Percentiles rank a stretch among this genome's conserved stretches.
Evolutionary conservation across 495 filamentous ascomycete species (phyloP).

Genomic region (Niebla homalea): DNA sequence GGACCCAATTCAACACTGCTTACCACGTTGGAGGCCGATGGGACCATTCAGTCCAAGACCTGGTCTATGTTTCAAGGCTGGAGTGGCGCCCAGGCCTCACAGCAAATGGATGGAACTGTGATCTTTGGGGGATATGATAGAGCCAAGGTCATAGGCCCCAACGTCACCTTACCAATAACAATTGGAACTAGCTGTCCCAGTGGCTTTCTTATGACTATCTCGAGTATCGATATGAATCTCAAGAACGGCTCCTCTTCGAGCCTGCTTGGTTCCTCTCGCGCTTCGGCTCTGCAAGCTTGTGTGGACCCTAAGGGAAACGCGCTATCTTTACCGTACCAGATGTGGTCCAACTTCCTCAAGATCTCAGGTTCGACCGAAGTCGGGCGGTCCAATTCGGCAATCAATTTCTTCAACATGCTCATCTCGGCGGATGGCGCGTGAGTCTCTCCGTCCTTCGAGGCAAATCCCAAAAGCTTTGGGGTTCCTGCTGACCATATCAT

Average conservation of each 20-base stretch:
- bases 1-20: conserved; percentile 31
- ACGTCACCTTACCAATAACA: conserved; percentile 17
- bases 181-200: conserved; percentile 17
- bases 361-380: conserved; percentile 10
- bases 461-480: background rate
- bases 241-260: conserved; percentile 24
- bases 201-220: conserved; percentile 24
- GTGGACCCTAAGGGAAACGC: conserved; percentile 15
- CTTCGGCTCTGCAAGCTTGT: conserved; percentile 15
- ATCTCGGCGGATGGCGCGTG: conserved; percentile 5
- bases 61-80: conserved; percentile 32
- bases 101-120: conserved; percentile 25
- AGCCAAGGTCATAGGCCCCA: conserved; percentile 25
- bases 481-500: background rate
- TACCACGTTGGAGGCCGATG: conserved; percentile 19
- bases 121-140: conserved; percentile 34
- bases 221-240: conserved; percentile 23
- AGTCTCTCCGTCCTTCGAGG: background rate
- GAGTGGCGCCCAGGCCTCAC: conserved; percentile 18
- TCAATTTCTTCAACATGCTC: conserved; percentile 14
- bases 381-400: conserved; percentile 11
- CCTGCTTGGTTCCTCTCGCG: conserved; percentile 6
- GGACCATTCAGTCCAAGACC: conserved; percentile 25
- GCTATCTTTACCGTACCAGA: conserved; percentile 14
- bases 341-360: conserved; percentile 18